Conservation (phyloP, 106 monocot species). For the Xerophyta viscosa region DNA sequence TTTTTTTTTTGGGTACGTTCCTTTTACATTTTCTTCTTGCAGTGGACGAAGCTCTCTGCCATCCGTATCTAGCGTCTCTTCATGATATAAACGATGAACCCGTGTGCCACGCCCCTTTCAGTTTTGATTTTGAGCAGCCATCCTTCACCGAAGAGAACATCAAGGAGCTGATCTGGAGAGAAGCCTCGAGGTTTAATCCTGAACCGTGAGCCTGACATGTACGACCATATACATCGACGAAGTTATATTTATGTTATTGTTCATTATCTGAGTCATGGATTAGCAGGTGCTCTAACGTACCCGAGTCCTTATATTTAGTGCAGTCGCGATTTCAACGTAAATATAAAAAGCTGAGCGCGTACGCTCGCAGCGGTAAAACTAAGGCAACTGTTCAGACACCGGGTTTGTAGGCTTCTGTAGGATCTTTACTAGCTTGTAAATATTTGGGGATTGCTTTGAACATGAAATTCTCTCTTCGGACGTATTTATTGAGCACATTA, state of each 20-base stretch:
- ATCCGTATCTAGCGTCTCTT: slow-evolving; percentile 79
- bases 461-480: neutral
- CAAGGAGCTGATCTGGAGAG: slow-evolving; percentile 81
- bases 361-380: neutral
- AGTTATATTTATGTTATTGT: neutral
- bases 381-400: neutral
- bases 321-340: neutral
- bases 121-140: slow-evolving; percentile 92
- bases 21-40: slow-evolving; percentile 21
- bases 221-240: too few species aligned
- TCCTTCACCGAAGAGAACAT: slow-evolving; percentile 89
- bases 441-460: neutral
- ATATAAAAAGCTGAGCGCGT: neutral
- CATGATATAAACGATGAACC: slow-evolving; percentile 90
- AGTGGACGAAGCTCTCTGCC: slow-evolving; percentile 85
- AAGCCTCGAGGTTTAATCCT: slow-evolving; percentile 74
- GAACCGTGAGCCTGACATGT: too few species aligned
- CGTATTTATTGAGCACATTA: neutral
- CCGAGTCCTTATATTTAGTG: neutral
- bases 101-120: slow-evolving; percentile 58
- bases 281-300: neutral
- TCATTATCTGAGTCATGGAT: neutral
- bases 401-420: too few species aligned
- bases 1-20: too few species aligned
- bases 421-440: too few species aligned